phyloP scores from a whole-genome alignment of 148 eudicot genomes.

The Rhododendron ovatum region DNA sequence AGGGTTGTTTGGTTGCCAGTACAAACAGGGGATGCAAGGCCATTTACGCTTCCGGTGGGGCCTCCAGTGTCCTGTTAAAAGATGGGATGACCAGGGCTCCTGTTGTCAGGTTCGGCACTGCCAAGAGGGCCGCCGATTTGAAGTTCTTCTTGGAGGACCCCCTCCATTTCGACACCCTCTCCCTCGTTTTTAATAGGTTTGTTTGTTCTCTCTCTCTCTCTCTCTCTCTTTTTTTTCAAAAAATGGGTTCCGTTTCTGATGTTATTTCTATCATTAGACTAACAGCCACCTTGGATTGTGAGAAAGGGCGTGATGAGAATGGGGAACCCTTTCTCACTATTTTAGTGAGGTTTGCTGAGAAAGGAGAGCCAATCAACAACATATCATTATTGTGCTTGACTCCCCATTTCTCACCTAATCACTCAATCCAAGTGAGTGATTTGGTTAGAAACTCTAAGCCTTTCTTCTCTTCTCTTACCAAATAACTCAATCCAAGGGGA shows the following conservation, averaged over 20 bases:
- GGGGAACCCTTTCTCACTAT: not conserved
- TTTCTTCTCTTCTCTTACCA: not conserved
- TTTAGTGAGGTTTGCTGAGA: not conserved
- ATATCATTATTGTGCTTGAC: not conserved
- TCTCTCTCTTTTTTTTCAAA: not conserved
- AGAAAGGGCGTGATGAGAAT: not conserved
- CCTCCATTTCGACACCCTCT: constrained; percentile 50
- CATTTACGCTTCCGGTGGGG: constrained; percentile 63
- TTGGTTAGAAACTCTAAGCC: not conserved
- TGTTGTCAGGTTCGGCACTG: constrained; percentile 64
- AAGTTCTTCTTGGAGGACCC: constrained; percentile 77
- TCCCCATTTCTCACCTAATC: not conserved
- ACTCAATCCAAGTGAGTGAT: not conserved
- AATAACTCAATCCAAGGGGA: not conserved
- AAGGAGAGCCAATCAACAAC: not conserved
- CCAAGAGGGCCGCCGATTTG: constrained; percentile 59
- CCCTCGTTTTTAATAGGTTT: constrained; percentile 62
- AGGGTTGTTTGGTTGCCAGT: constrained; percentile 83
- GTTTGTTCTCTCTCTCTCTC: not conserved
- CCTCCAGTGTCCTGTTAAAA: constrained; percentile 45
- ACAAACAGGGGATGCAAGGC: constrained; percentile 89
- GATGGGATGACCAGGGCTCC: constrained; percentile 95
- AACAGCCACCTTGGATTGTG: not conserved
- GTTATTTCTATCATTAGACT: not conserved
- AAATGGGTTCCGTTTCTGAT: not conserved